phyloP scores from a whole-genome alignment of 2,329 filamentous ascomycete genomes.

The Diplodia corticola region DNA sequence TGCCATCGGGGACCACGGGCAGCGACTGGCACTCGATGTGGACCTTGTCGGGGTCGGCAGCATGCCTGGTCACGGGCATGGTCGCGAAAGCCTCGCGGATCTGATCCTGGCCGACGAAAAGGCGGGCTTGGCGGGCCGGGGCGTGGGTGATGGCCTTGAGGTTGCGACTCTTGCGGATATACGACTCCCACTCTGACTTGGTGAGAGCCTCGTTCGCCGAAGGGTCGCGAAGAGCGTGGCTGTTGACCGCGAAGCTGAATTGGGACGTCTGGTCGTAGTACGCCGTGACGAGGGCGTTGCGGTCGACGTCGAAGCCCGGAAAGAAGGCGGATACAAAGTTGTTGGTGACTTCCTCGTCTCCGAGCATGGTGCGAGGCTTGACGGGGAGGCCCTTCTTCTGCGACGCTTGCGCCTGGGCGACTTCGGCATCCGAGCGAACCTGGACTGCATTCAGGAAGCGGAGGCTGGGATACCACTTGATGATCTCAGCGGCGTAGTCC shows the following conservation, averaged over 20 bases:
- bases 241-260: slow-evolving; percentile 76
- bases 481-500: slow-evolving; percentile 65
- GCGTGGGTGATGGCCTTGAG: slow-evolving; percentile 67
- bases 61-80: slow-evolving; percentile 73
- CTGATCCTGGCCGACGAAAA: slow-evolving; percentile 63
- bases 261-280: slow-evolving; percentile 76
- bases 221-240: slow-evolving; percentile 54
- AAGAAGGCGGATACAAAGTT: slow-evolving; percentile 76
- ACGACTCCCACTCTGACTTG: slow-evolving; percentile 66
- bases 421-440: slow-evolving; percentile 71
- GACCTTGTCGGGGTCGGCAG: slow-evolving; percentile 70
- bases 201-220: slow-evolving; percentile 37
- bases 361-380: slow-evolving; percentile 68
- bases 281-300: slow-evolving; percentile 60
- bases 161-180: slow-evolving; percentile 78
- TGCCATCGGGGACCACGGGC: slow-evolving; percentile 69
- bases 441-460: slow-evolving; percentile 73
- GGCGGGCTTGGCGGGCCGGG: slow-evolving; percentile 63
- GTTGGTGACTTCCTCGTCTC: slow-evolving; percentile 72
- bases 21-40: slow-evolving; percentile 79
- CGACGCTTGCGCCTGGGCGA: slow-evolving; percentile 40
- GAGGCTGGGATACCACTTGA: slow-evolving; percentile 81
- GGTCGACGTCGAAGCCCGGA: slow-evolving; percentile 69
- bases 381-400: slow-evolving; percentile 60
- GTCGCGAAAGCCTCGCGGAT: slow-evolving; percentile 69